Conservation (phyloP, 352 stramenopile genomes). For the Globisporangium abappressorium region DNA sequence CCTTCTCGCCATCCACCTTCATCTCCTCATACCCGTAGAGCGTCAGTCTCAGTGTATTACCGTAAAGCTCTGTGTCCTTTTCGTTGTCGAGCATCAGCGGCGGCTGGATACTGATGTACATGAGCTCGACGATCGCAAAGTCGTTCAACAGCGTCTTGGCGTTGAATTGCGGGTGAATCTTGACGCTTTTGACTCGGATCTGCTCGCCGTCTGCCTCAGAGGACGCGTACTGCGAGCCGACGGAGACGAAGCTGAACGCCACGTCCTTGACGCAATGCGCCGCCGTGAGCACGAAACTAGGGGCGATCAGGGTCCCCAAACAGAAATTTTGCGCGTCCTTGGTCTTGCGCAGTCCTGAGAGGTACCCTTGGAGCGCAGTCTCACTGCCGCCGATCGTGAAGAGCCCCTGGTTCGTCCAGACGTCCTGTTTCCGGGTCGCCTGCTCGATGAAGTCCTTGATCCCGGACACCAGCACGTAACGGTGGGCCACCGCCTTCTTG, state of each 20-base stretch:
- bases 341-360: constrained; percentile 24
- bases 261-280: constrained; percentile 29
- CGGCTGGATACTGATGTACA: constrained; percentile 35
- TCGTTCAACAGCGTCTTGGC: constrained; percentile 24
- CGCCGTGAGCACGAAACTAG: constrained; percentile 33
- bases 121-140: constrained; percentile 36
- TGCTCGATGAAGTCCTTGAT: constrained; percentile 21
- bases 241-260: constrained; percentile 23
- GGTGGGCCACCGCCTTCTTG: constrained; percentile 14
- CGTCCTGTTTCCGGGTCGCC: constrained; percentile 17
- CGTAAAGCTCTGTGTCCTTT: not conserved
- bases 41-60: constrained; percentile 12
- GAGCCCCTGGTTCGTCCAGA: constrained; percentile 17
- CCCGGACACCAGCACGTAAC: constrained; percentile 23
- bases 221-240: constrained; percentile 29
- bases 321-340: constrained; percentile 27
- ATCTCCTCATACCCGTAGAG: constrained; percentile 19
- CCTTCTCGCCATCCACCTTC: not conserved
- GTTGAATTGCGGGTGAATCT: constrained; percentile 27
- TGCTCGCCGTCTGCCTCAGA: constrained; percentile 32
- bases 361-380: constrained; percentile 23
- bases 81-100: constrained; percentile 29
- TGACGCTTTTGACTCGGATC: constrained; percentile 31
- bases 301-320: constrained; percentile 32
- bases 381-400: constrained; percentile 22